Percentiles rank a stretch among this genome's conserved stretches.
Evolutionary conservation across 768 basidiomycete genomes (phyloP).

Genomic region (Termitomyces sp.): DNA sequence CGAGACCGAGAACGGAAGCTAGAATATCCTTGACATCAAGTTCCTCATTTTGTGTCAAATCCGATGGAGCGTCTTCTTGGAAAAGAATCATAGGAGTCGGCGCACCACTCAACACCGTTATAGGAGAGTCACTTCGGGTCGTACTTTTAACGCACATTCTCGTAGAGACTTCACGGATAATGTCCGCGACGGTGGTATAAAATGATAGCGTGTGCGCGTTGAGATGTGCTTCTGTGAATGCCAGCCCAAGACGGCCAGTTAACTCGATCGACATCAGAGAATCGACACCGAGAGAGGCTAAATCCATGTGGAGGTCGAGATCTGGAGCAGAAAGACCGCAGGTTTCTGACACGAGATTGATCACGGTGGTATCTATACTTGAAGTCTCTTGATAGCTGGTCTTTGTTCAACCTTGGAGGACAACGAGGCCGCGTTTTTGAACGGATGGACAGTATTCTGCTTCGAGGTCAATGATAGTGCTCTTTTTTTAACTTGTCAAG

Average conservation of each 20-base stretch:
- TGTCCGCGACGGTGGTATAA: conserved; percentile 35
- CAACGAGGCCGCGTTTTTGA: neutral
- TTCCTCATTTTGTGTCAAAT: conserved; percentile 18
- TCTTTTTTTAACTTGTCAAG: conserved; percentile 41
- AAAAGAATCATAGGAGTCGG: conserved; percentile 40
- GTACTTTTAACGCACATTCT: conserved; percentile 5
- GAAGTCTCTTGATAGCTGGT: neutral
- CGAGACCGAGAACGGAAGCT: conserved; percentile 45
- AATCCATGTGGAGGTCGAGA: conserved; percentile 35
- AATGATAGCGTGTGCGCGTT: conserved; percentile 27
- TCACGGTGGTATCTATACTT: conserved; percentile 25
- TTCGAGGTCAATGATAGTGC: conserved; percentile 37
- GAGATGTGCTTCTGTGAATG: conserved; percentile 31
- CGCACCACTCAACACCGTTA: conserved; percentile 16
- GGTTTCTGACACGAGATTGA: conserved; percentile 36
- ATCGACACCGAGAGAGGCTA: conserved; percentile 58
- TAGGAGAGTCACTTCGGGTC: conserved; percentile 8
- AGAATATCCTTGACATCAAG: conserved; percentile 36
- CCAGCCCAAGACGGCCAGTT: conserved; percentile 30
- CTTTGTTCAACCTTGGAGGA: neutral
- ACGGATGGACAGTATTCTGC: neutral
- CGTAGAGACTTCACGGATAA: conserved; percentile 27
- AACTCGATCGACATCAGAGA: conserved; percentile 65
- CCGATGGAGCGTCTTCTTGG: conserved; percentile 28
- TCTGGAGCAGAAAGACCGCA: conserved; percentile 36